Evolutionary conservation across 192 early-diverging fungal genomes (phyloP).

Genomic region (Chytriomyces sp.): DNA sequence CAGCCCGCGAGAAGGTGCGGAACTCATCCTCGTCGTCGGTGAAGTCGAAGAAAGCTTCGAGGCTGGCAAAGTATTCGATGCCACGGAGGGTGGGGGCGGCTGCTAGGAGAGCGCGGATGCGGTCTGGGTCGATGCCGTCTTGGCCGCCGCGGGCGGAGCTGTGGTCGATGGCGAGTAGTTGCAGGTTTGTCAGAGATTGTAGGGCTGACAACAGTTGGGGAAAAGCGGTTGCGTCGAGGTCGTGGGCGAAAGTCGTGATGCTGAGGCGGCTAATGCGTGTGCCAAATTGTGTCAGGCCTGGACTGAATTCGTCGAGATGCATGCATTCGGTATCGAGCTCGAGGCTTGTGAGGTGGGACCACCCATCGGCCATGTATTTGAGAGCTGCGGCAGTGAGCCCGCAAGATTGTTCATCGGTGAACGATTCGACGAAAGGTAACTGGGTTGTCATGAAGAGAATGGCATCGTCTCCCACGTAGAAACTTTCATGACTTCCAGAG

Average conservation of each 20-base stretch:
- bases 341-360: conserved; percentile 10
- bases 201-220: not conserved
- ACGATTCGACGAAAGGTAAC: conserved; percentile 18
- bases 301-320: conserved; percentile 6
- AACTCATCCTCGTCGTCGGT: not conserved
- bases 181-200: not conserved
- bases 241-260: conserved; percentile 14
- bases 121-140: conserved; percentile 12
- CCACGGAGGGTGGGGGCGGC: conserved; percentile 16
- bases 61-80: conserved; percentile 28
- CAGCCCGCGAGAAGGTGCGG: not conserved
- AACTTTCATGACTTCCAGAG: not conserved
- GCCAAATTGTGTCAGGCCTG: conserved; percentile 7
- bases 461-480: conserved; percentile 1
- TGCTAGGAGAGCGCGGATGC: not conserved
- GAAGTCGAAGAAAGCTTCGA: conserved; percentile 27
- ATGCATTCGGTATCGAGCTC: conserved; percentile 20
- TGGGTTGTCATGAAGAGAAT: conserved; percentile 10
- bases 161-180: conserved; percentile 28
- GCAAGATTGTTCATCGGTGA: conserved; percentile 25
- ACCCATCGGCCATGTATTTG: conserved; percentile 19
- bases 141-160: not conserved
- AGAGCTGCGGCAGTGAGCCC: conserved; percentile 1
- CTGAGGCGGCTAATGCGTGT: conserved; percentile 2
- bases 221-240: not conserved